A percentile compares a stretch with the other conserved stretches of the same genome.
These are phyloP conservation scores for Achaetomium macrosporum DNA, from an alignment of 2,329 filamentous ascomycete species.

Conservation along the genomic window DNA sequence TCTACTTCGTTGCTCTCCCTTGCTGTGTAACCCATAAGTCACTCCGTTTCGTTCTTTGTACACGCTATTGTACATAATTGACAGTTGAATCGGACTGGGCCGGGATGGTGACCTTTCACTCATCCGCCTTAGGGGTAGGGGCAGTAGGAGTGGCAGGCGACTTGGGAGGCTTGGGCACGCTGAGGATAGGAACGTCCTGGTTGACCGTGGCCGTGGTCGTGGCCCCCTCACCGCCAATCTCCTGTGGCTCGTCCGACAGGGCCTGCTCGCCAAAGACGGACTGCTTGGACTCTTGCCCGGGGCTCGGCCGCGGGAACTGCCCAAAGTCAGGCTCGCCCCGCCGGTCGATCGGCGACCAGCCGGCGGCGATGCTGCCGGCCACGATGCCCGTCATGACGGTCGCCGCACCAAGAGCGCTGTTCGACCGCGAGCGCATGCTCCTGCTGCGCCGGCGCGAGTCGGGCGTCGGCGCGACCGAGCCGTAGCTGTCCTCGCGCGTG, in stretches of 20 bases:
- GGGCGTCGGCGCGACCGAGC: constrained; percentile 42
- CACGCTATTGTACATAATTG: too few relatives aligned
- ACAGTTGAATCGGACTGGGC: too few relatives aligned
- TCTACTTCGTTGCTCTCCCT: too few relatives aligned
- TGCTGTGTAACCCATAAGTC: too few relatives aligned
- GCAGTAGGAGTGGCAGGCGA: constrained; percentile 8
- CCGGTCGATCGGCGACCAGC: constrained; percentile 67
- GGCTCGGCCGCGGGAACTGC: constrained; percentile 28
- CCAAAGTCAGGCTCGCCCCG: constrained; percentile 34
- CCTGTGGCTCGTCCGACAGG: constrained; percentile 34
- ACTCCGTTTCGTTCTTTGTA: too few relatives aligned
- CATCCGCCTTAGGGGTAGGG: neutral
- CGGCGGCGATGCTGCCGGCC: constrained; percentile 67
- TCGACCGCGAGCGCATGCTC: constrained; percentile 59
- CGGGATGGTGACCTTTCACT: neutral
- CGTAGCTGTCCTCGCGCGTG: constrained; percentile 49
- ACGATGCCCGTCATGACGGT: constrained; percentile 81
- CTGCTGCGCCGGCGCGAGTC: constrained; percentile 61
- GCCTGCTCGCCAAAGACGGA: constrained; percentile 18
- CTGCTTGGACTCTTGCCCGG: neutral
- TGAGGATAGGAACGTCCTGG: constrained; percentile 23
- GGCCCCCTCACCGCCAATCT: constrained; percentile 27
- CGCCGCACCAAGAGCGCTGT: constrained; percentile 67
- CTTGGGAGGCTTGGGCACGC: constrained; percentile 21
- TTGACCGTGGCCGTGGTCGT: neutral